Evolutionary conservation across 768 basidiomycete genomes (phyloP).

Genomic region (Agaricus subrufescens): DNA sequence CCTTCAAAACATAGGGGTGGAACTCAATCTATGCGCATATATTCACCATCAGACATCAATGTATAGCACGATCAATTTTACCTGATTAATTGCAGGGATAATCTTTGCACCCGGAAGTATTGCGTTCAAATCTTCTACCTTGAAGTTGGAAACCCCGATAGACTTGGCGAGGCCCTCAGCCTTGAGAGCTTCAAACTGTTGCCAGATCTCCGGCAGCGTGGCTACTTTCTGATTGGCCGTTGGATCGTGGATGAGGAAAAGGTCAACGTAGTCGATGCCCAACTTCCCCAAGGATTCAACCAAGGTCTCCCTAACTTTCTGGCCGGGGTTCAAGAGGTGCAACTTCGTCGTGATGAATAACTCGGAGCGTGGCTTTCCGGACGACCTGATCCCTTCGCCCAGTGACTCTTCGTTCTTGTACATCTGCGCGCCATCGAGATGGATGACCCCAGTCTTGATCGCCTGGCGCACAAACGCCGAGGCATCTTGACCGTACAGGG

Average conservation of each 20-base stretch:
- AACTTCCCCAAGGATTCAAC: conserved; percentile 51
- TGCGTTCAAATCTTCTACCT: conserved; percentile 45
- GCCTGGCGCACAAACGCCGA: conserved; percentile 36
- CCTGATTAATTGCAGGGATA: conserved; percentile 69
- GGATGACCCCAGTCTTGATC: conserved; percentile 51
- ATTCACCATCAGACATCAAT: not conserved
- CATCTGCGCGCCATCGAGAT: conserved; percentile 60
- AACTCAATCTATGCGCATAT: conserved; percentile 47
- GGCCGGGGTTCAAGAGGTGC: conserved; percentile 31
- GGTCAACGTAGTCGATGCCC: conserved; percentile 49
- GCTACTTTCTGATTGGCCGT: conserved; percentile 29
- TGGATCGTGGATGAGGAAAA: conserved; percentile 59
- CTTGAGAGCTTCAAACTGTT: conserved; percentile 54
- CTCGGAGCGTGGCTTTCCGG: conserved; percentile 46
- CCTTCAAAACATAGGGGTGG: conserved; percentile 68
- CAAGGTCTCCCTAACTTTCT: conserved; percentile 45
- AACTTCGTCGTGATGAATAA: conserved; percentile 65
- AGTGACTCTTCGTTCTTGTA: conserved; percentile 54
- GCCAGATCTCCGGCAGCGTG: conserved; percentile 51
- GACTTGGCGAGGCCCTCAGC: conserved; percentile 42
- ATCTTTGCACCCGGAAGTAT: conserved; percentile 47
- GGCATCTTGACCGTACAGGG: conserved; percentile 41
- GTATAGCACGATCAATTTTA: conserved; percentile 14
- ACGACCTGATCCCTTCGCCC: conserved; percentile 44
- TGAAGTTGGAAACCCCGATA: conserved; percentile 72